Evolutionary conservation across 768 basidiomycete species (phyloP), one percentile per base, ranked within the genome.

Genomic region (Suillus sp.): DNA sequence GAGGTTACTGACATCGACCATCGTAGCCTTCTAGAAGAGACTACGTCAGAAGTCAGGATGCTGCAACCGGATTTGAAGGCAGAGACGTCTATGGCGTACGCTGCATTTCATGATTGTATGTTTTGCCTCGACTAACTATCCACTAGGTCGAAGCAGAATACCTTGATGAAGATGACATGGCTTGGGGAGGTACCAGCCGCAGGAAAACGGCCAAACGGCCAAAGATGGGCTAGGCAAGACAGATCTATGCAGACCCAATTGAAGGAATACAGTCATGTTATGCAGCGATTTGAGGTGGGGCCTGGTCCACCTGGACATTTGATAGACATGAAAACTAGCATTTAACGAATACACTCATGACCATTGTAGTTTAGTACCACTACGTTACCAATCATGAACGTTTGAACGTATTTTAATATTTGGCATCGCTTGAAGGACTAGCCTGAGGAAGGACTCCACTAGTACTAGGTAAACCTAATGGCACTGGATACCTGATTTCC

Each of bases 111-210:
- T 30, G 37, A 55, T 18, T 2, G 13, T 37, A 22, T 35, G 13
- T 47, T 4, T 62, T 27, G 18, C 53, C 18, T 22, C 50, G 6
- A 54, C 55, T 69, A 10, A 53, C 25, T 30, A 11, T 18, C 40
- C 22, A 7, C 38, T 61, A 72, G 71, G 10, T 63, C 48, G 63
- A 66, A 58, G 72, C 72, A 16, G 66, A 72, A 64, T 70, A 70
- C 35, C 22, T 72, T 51, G 72, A 72, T 35, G 70, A 72, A 4
- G 68, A 74, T 40, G 64, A 72, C 60, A 74, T 70, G 70, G 70
- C 68, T 4, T 74, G 71, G 71, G 70, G 70, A 18, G 6, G 25
- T 11, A 65, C 60, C 20, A 65, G 62, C 42, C 54, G 40, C 4
- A 56, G 59, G 59, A 71, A 55, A 37, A 25, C 62, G 20, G 22